Evolutionary conservation across 352 stramenopile species (phyloP).

Genomic region (Phytophthora quininea): DNA sequence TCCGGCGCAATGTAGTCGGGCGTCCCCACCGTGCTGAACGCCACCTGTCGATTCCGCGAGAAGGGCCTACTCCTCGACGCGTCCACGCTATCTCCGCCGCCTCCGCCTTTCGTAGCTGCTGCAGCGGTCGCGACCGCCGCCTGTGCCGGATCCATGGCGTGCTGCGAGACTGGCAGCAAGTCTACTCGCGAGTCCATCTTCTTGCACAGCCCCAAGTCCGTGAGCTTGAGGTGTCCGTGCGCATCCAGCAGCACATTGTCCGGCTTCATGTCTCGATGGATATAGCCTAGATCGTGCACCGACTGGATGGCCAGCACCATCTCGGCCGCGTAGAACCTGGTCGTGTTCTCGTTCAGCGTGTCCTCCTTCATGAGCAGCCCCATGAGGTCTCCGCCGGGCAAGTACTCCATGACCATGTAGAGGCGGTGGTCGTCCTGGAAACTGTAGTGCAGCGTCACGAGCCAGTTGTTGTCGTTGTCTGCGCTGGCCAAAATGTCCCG

Average conservation of each 20-base stretch:
- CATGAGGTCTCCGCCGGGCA: slow-evolving; percentile 99
- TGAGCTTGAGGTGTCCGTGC: slow-evolving; percentile 98
- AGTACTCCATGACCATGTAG: slow-evolving; percentile 99
- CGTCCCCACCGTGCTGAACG: slow-evolving; percentile 98
- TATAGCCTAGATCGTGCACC: slow-evolving; percentile 98
- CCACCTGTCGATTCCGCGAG: slow-evolving; percentile 83
- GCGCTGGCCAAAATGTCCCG: slow-evolving; percentile 95
- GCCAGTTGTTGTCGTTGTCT: slow-evolving; percentile 96
- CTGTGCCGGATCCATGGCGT: slow-evolving; percentile 52
- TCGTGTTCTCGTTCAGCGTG: slow-evolving; percentile 88
- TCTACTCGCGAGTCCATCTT: slow-evolving; percentile 93
- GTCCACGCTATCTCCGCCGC: slow-evolving; percentile 41
- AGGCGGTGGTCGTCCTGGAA: slow-evolving; percentile 93
- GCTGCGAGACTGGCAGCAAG: slow-evolving; percentile 78
- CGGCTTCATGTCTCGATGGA: slow-evolving; percentile 99
- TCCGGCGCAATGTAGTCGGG: slow-evolving; percentile 99
- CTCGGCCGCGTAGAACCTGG: slow-evolving; percentile 98
- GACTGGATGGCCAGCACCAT: slow-evolving; percentile 98
- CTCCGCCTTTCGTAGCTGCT: slow-evolving; percentile 24
- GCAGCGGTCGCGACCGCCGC: slow-evolving; percentile 13
- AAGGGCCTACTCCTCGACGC: slow-evolving; percentile 56
- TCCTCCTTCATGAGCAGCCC: slow-evolving; percentile 99
- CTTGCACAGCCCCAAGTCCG: slow-evolving; percentile 98
- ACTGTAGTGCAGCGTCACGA: slow-evolving; percentile 97
- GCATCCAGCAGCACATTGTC: slow-evolving; percentile 97